Base-by-base conservation (phyloP, 805 yeast species). In the Kuraishia floccosa region DNA sequence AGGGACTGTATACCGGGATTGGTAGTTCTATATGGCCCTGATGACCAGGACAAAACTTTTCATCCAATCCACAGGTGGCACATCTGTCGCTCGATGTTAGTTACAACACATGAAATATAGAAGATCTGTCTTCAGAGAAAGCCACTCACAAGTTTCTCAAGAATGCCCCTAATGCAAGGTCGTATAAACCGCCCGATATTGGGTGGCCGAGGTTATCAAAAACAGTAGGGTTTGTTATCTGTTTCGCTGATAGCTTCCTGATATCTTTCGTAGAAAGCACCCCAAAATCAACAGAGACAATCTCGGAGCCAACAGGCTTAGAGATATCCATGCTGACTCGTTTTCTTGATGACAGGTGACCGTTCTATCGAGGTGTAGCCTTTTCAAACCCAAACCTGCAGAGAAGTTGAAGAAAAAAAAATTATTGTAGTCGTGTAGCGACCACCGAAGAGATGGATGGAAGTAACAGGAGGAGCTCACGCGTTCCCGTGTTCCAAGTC, bases 21-120 rank as follows among this genome's bases (percentile, higher is more conserved):
- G 99, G 99, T 40, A 91, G 68, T 53, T 89, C 96, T 40, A 91
- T 86, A 55, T 91, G 98, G 38, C 99, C 99, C 55, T 86, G 85
- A 55, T 91, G 99, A 28, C 99, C 99, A 4, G 96, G 96, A 62
- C 99, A 91, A 44, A 73, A 77, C 49, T 80, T 76, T 43, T 89
- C 96, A 52, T 87, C 95, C 39, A 89, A 65, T 13, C 97, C 96
- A 70, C 99, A 91, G 1, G 97, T 89, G 15, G 91, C 69, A 71
- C 99, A 86, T 30, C 58, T 53, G 34, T 7, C 23, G 9, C 21
- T 10, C 10, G 14, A 33, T 37, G 24, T 38, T 36, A 41, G 40
- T 41, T 20, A 32, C 20, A 25, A 31, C 30, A 22, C 32, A 19
- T 19, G 9, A 10, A 19, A 7, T 7, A 7, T 19, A 10, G 10